Conservation (phyloP, 2,329 filamentous ascomycete genomes). For the Talaromyces sp. region DNA sequence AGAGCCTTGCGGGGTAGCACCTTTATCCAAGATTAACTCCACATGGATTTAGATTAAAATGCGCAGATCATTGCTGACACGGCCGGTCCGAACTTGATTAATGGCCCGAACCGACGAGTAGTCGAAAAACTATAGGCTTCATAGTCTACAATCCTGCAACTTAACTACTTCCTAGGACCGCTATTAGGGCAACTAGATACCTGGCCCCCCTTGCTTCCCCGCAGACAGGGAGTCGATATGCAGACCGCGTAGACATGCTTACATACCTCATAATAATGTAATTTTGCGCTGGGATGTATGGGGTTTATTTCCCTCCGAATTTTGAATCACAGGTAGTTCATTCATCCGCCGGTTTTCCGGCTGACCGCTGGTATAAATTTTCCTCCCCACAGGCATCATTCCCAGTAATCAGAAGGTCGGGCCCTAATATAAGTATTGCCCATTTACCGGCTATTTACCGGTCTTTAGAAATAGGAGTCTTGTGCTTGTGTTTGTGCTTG, state of each 20-base stretch:
- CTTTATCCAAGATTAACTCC: background rate
- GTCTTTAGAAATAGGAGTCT: background rate
- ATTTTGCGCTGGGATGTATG: background rate
- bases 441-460: background rate
- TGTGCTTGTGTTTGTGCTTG: background rate
- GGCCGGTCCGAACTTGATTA: background rate
- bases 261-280: constrained; percentile 3
- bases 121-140: background rate
- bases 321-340: background rate
- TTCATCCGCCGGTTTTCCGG: background rate
- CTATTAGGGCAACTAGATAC: background rate
- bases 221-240: constrained; percentile 1
- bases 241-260: background rate
- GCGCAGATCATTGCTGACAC: constrained; percentile 1
- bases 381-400: background rate
- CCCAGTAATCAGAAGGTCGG: background rate
- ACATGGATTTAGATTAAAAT: background rate
- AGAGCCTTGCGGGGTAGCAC: background rate
- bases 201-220: constrained; percentile 9
- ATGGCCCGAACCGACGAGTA: background rate
- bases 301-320: background rate
- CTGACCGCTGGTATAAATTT: background rate
- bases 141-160: background rate
- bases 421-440: background rate
- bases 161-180: background rate